These are phyloP conservation scores for Collariella sp. DNA, from an alignment of 495 filamentous ascomycete species.

Conservation along the genomic window DNA sequence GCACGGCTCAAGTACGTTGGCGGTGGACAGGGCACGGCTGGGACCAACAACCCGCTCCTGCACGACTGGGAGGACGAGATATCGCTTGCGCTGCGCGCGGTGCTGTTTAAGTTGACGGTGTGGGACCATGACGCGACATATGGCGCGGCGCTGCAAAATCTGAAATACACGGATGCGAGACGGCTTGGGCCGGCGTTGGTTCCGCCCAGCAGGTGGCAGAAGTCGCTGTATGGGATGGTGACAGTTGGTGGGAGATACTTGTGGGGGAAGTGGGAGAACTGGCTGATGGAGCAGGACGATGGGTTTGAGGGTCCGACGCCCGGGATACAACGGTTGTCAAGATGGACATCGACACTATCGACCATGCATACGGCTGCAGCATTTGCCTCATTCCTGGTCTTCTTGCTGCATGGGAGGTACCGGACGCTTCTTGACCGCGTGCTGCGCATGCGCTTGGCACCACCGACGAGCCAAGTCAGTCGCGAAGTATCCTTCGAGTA, in stretches of 20 bases:
- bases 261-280: conserved; percentile 86
- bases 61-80: conserved; percentile 89
- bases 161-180: conserved; percentile 81
- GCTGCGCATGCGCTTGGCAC: conserved; percentile 75
- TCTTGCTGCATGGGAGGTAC: conserved; percentile 83
- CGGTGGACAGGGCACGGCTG: conserved; percentile 45
- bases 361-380: conserved; percentile 70
- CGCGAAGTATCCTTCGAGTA: conserved; percentile 96
- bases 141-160: conserved; percentile 83
- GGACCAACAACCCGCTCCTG: conserved; percentile 24
- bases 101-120: conserved; percentile 88
- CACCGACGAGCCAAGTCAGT: conserved; percentile 70
- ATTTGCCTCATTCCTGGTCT: conserved; percentile 78
- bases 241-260: conserved; percentile 82
- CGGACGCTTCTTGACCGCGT: conserved; percentile 83
- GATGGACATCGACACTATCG: conserved; percentile 58
- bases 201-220: conserved; percentile 65
- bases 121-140: conserved; percentile 97
- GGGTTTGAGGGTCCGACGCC: conserved; percentile 52
- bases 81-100: conserved; percentile 60
- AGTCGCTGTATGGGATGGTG: conserved; percentile 70
- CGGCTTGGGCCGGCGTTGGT: conserved; percentile 50
- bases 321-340: conserved; percentile 49
- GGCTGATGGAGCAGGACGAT: conserved; percentile 65
- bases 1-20: conserved; percentile 61